These are phyloP conservation scores for Diaporthe ampelina DNA, from an alignment of 2,329 filamentous ascomycete genomes.

Conservation along the genomic window DNA sequence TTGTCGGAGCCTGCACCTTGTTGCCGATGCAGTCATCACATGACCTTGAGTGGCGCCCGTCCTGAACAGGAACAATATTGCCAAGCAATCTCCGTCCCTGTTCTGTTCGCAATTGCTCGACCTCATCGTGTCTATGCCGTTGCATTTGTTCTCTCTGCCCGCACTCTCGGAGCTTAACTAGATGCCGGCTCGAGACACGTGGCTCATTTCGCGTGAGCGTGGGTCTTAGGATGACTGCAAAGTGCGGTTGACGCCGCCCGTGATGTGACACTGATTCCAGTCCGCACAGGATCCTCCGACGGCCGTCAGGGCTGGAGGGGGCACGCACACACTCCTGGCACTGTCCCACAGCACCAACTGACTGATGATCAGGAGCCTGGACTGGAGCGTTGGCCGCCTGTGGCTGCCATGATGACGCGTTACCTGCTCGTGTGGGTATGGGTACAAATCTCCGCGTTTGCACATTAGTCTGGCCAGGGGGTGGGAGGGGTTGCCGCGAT, in stretches of 20 bases:
- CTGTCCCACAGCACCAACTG: slow-evolving; percentile 20
- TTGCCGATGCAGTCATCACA: slow-evolving; percentile 27
- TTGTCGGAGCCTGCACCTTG: slow-evolving; percentile 13
- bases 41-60: slow-evolving; percentile 12
- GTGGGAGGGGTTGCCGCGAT: slow-evolving; percentile 34
- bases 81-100: slow-evolving; percentile 1
- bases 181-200: slow-evolving; percentile 25
- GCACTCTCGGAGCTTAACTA: slow-evolving; percentile 11
- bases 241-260: slow-evolving; percentile 28
- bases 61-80: slow-evolving; percentile 2
- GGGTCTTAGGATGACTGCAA: background rate
- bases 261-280: slow-evolving; percentile 33
- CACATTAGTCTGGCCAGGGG: slow-evolving; percentile 11
- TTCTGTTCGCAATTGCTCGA: background rate
- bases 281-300: background rate
- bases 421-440: slow-evolving; percentile 26
- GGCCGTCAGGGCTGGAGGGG: slow-evolving; percentile 6
- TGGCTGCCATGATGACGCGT: slow-evolving; percentile 31
- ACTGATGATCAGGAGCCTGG: slow-evolving; percentile 24
- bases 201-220: slow-evolving; percentile 13
- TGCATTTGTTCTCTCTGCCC: background rate
- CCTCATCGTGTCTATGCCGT: background rate
- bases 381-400: slow-evolving; percentile 13
- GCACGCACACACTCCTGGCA: background rate
- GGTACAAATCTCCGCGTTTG: slow-evolving; percentile 33